phyloP scores from a whole-genome alignment of 805 yeast species.

The Candida boleticola region DNA sequence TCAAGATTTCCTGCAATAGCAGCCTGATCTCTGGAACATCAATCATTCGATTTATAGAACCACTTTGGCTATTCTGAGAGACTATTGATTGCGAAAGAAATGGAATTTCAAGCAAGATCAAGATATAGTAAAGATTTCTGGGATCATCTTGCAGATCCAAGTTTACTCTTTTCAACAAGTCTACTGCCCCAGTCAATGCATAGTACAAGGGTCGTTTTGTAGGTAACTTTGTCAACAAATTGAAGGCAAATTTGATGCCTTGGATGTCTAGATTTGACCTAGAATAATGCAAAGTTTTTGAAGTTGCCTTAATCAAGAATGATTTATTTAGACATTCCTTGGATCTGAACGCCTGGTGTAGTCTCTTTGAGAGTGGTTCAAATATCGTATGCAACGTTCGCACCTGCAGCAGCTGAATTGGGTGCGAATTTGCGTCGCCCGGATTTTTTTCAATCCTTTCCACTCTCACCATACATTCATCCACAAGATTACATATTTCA shows the following conservation, averaged over 20 bases:
- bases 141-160: conserved; percentile 43
- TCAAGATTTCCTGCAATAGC: conserved; percentile 65
- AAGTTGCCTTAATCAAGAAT: conserved; percentile 37
- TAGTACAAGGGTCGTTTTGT: conserved; percentile 58
- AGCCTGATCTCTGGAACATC: conserved; percentile 53
- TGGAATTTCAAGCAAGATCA: conserved; percentile 71
- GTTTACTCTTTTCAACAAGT: conserved; percentile 46
- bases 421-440: conserved; percentile 5
- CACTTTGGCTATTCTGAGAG: conserved; percentile 14
- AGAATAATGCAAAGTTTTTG: conserved; percentile 37
- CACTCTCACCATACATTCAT: conserved; percentile 27
- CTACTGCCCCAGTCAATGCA: conserved; percentile 51
- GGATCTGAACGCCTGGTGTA: conserved; percentile 49
- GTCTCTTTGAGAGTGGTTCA: conserved; percentile 49
- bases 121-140: conserved; percentile 51
- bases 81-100: conserved; percentile 48
- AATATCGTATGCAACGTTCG: conserved; percentile 34
- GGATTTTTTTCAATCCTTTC: not conserved
- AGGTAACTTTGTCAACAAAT: conserved; percentile 48
- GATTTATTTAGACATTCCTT: conserved; percentile 51
- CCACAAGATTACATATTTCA: conserved; percentile 30
- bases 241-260: conserved; percentile 48
- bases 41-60: conserved; percentile 19
- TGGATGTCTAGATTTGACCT: conserved; percentile 48
- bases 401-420: conserved; percentile 8